A percentile compares a stretch with the other conserved stretches of the same genome.
Evolutionary conservation across 2,329 filamentous ascomycete genomes (phyloP).

Genomic region (Phyllosticta citriasiana): DNA sequence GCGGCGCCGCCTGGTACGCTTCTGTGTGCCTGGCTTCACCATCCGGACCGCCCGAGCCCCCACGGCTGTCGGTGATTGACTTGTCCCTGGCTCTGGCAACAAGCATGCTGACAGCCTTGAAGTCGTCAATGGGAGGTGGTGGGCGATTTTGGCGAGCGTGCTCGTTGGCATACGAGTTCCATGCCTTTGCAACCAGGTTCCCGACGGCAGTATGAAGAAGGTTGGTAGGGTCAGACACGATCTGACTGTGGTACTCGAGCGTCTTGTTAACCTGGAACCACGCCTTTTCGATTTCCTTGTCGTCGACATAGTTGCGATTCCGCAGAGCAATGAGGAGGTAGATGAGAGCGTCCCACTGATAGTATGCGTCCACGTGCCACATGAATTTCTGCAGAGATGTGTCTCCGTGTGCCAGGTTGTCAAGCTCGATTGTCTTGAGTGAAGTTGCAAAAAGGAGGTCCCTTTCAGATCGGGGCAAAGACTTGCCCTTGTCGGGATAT

Average conservation of each 20-base stretch:
- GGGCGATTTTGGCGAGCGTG: slow-evolving; percentile 12
- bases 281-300: slow-evolving; percentile 23
- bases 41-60: neutral
- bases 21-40: neutral
- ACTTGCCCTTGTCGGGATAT: slow-evolving; percentile 20
- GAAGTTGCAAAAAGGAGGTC: slow-evolving; percentile 32
- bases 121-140: slow-evolving; percentile 17
- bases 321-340: slow-evolving; percentile 33
- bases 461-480: slow-evolving; percentile 24
- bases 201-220: slow-evolving; percentile 34
- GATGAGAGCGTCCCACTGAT: slow-evolving; percentile 44
- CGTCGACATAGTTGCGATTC: slow-evolving; percentile 16
- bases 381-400: slow-evolving; percentile 30
- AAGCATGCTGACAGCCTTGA: slow-evolving; percentile 12
- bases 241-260: slow-evolving; percentile 34
- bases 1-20: neutral
- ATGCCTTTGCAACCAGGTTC: slow-evolving; percentile 35
- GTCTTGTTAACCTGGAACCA: slow-evolving; percentile 38
- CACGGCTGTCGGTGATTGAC: neutral
- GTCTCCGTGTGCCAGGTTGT: slow-evolving; percentile 32
- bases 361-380: slow-evolving; percentile 39
- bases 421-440: slow-evolving; percentile 31
- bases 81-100: neutral
- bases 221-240: slow-evolving; percentile 25
- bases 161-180: slow-evolving; percentile 24